Conservation (phyloP, 805 yeast species). For the Saturnispora kantuleensis region DNA sequence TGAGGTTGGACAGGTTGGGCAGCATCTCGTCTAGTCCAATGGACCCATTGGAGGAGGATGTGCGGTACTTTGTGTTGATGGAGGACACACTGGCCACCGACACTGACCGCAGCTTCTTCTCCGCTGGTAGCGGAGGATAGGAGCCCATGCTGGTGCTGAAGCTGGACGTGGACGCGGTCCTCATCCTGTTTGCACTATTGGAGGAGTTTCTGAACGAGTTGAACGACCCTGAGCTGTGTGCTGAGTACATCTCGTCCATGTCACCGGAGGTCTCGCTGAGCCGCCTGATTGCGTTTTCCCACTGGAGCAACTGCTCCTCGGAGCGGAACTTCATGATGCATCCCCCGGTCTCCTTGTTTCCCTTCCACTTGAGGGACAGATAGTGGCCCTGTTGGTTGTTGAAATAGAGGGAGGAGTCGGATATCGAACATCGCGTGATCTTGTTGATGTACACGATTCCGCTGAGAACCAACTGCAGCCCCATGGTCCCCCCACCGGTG, state of each 20-base stretch:
- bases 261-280: slow-evolving; percentile 23
- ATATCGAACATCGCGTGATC: slow-evolving; percentile 20
- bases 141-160: slow-evolving; percentile 12
- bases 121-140: slow-evolving; percentile 21
- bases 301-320: slow-evolving; percentile 74
- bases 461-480: slow-evolving; percentile 19
- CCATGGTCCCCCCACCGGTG: slow-evolving; percentile 28
- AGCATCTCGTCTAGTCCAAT: slow-evolving; percentile 9
- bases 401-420: slow-evolving; percentile 24
- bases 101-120: slow-evolving; percentile 25
- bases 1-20: slow-evolving; percentile 13
- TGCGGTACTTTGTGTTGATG: slow-evolving; percentile 1
- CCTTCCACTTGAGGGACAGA: slow-evolving; percentile 69
- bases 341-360: slow-evolving; percentile 76
- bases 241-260: slow-evolving; percentile 1
- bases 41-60: slow-evolving; percentile 10
- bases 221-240: slow-evolving; percentile 10
- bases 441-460: slow-evolving; percentile 25
- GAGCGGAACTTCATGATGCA: slow-evolving; percentile 73
- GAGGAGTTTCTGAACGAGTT: slow-evolving; percentile 16
- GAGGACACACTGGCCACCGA: slow-evolving; percentile 15
- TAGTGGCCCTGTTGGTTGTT: slow-evolving; percentile 36
- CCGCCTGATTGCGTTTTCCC: slow-evolving; percentile 60
- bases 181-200: slow-evolving; percentile 19
- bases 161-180: slow-evolving; percentile 21